phyloP scores from a whole-genome alignment of 495 filamentous ascomycete genomes.

The Rostrohypoxylon terebratum region DNA sequence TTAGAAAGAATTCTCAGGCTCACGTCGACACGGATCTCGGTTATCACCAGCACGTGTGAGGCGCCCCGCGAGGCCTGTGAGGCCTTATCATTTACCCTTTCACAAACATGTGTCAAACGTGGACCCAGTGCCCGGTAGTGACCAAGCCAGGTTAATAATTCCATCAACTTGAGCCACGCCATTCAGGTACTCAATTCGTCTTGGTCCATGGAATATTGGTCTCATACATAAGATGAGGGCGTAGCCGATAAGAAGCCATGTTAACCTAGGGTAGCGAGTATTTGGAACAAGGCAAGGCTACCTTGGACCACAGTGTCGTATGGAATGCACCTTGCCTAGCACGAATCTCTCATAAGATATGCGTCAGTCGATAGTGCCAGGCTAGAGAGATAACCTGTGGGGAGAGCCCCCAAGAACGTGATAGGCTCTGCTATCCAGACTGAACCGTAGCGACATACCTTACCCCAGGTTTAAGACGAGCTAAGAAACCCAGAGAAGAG shows the following conservation, averaged over 20 bases:
- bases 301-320: conserved; percentile 14
- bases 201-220: conserved; percentile 25
- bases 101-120: conserved; percentile 22
- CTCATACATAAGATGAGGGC: conserved; percentile 24
- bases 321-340: conserved; percentile 17
- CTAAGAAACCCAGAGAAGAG: conserved; percentile 13
- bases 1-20: conserved; percentile 1
- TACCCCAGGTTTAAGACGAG: conserved; percentile 43
- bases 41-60: conserved; percentile 33
- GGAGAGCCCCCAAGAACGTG: conserved; percentile 34
- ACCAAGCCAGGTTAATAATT: conserved; percentile 11
- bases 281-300: conserved; percentile 17
- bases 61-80: not conserved
- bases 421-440: conserved; percentile 21
- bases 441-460: conserved; percentile 24
- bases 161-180: conserved; percentile 17
- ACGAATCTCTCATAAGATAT: conserved; percentile 22
- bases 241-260: conserved; percentile 32
- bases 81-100: conserved; percentile 20
- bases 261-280: conserved; percentile 10
- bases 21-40: conserved; percentile 11
- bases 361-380: conserved; percentile 20
- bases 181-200: conserved; percentile 9
- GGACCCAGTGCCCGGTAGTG: conserved; percentile 18
- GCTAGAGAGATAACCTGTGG: conserved; percentile 39